phyloP scores from a whole-genome alignment of 2,329 filamentous ascomycete genomes.

The Trematosphaeria pertusa region DNA sequence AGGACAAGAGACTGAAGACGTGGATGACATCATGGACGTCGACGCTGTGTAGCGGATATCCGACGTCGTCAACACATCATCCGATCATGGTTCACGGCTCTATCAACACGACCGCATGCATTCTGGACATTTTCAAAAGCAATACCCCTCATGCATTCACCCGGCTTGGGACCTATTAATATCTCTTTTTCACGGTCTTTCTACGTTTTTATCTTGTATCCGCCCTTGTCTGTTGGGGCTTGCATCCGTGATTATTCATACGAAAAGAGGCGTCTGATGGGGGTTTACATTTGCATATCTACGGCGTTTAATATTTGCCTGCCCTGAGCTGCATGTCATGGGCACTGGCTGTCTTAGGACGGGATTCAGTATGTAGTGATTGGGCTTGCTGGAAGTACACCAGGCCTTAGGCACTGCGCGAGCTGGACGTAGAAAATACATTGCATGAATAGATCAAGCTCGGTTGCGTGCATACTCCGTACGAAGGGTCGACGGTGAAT shows the following conservation, averaged over 20 bases:
- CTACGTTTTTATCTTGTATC: constrained; percentile 1
- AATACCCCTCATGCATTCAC: constrained; percentile 36
- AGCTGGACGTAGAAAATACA: too few species aligned
- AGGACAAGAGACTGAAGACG: constrained; percentile 46
- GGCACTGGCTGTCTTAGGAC: constrained; percentile 3
- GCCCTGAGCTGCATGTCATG: constrained; percentile 1
- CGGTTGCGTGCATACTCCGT: too few species aligned
- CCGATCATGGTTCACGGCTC: too few species aligned
- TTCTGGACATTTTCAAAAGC: constrained; percentile 32
- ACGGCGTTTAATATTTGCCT: constrained; percentile 6
- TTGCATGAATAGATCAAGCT: too few species aligned
- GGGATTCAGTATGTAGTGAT: constrained; percentile 4
- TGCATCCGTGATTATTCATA: constrained; percentile 10
- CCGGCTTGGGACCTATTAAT: constrained; percentile 4
- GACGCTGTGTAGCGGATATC: constrained; percentile 31
- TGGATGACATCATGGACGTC: constrained; percentile 39
- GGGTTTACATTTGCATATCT: constrained; percentile 34
- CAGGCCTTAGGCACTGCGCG: too few species aligned
- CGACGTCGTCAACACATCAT: too few species aligned
- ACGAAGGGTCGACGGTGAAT: too few species aligned
- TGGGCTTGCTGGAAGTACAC: neutral
- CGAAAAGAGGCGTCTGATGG: constrained; percentile 20
- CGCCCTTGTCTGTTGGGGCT: constrained; percentile 5
- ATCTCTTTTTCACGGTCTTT: constrained; percentile 1
- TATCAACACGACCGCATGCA: constrained; percentile 25